Conservation (phyloP, 169 alveolate species). For the Eimeria sp. region DNA sequence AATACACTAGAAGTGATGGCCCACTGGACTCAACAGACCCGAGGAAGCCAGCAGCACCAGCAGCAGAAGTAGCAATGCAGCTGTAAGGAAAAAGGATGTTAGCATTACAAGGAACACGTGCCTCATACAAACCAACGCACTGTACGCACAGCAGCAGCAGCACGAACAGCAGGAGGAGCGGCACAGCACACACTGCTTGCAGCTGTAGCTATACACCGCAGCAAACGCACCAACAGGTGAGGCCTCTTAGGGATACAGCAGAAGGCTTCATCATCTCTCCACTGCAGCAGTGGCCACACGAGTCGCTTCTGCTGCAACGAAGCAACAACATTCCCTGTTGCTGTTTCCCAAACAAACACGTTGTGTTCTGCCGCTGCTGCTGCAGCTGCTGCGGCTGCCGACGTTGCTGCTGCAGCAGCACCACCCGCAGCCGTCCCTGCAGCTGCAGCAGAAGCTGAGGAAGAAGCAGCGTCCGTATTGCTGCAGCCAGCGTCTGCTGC, state of each 20-base stretch:
- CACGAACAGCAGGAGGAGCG: background rate
- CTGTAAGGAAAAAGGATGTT: too few species aligned
- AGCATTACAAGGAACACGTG: too few species aligned
- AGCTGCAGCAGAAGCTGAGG: slow-evolving; percentile 5
- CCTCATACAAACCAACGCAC: too few species aligned
- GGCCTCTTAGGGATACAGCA: slow-evolving; percentile 78
- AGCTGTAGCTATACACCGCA: background rate
- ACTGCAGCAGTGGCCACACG: slow-evolving; percentile 81
- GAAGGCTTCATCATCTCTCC: slow-evolving; percentile 82
- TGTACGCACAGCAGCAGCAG: background rate
- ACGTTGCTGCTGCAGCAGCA: background rate
- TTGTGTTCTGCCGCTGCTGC: slow-evolving; percentile 69
- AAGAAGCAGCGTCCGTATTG: background rate
- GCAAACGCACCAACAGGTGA: slow-evolving; percentile 35
- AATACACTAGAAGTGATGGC: background rate
- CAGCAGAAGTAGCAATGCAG: background rate
- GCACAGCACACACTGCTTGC: too few species aligned
- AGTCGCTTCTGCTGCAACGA: slow-evolving; percentile 67
- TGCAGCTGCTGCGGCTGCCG: slow-evolving; percentile 23
- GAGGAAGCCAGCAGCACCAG: background rate
- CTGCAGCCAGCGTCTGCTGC: background rate
- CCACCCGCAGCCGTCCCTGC: background rate
- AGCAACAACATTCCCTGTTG: slow-evolving; percentile 40
- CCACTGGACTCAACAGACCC: background rate
- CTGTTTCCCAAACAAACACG: slow-evolving; percentile 78